phyloP scores from a whole-genome alignment of 805 yeast species.

The Sungouiozyma ichnusensis region DNA sequence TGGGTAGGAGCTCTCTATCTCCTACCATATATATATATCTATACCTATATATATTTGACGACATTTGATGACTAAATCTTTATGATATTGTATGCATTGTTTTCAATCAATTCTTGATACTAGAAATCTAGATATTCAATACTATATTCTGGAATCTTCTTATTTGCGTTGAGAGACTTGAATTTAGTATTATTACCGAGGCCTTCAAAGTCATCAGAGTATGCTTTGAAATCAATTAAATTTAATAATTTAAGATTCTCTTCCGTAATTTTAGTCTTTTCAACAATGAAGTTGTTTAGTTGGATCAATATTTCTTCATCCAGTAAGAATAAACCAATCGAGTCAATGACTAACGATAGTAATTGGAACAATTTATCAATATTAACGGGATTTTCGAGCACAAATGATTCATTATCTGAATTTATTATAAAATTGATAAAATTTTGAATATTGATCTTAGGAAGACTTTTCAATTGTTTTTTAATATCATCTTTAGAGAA shows the following conservation, averaged over 20 bases:
- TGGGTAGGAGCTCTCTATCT: too few species aligned
- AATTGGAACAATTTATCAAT: conserved; percentile 24
- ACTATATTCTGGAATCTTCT: conserved; percentile 16
- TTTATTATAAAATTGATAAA: conserved; percentile 27
- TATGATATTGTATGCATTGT: not conserved
- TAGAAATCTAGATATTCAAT: conserved; percentile 24
- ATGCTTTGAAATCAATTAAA: conserved; percentile 16
- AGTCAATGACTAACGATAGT: conserved; percentile 25
- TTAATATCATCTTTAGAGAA: conserved; percentile 52
- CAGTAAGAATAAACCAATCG: conserved; percentile 27
- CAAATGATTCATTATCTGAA: conserved; percentile 13
- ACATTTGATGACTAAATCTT: not conserved
- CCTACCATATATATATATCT: not conserved
- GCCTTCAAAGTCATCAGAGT: conserved; percentile 2
- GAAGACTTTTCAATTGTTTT: conserved; percentile 28
- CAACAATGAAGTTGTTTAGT: conserved; percentile 17
- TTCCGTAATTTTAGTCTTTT: conserved; percentile 20
- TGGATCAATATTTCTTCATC: conserved; percentile 19
- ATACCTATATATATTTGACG: not conserved
- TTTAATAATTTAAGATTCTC: conserved; percentile 24
- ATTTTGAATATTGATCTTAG: conserved; percentile 25
- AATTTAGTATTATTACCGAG: conserved; percentile 3
- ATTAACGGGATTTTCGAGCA: conserved; percentile 4
- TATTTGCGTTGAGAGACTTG: conserved; percentile 1
- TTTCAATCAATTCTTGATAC: not conserved